phyloP scores from a whole-genome alignment of 108 stramenopile genomes.

The Heterococcus sp. region DNA sequence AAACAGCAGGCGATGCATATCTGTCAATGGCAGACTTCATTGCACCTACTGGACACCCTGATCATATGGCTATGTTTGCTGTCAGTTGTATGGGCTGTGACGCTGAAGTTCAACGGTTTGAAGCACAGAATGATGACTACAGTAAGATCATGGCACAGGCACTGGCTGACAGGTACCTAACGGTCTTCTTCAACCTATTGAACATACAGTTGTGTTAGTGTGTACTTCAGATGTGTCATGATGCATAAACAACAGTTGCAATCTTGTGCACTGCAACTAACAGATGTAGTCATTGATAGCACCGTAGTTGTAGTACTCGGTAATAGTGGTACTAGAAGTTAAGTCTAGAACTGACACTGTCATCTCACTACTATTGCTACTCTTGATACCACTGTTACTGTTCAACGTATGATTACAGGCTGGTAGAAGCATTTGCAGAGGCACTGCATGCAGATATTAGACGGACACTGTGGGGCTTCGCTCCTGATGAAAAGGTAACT shows the following conservation, averaged over 20 bases:
- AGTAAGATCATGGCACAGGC: conserved; percentile 97
- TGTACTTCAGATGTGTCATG: no score
- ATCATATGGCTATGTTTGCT: conserved; percentile 95
- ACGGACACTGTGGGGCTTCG: conserved; percentile 94
- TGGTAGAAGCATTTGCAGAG: conserved; percentile 99
- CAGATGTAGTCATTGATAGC: no score
- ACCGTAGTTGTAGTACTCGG: no score
- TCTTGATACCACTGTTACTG: no score
- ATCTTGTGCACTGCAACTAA: no score
- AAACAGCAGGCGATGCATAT: conserved; percentile 83
- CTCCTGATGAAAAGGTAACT: conserved; percentile 72
- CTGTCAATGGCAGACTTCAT: conserved; percentile 94
- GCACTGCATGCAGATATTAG: conserved; percentile 93
- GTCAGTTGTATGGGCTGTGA: conserved; percentile 95
- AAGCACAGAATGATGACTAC: conserved; percentile 93
- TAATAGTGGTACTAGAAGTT: no score
- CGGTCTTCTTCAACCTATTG: no score
- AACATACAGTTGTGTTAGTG: no score
- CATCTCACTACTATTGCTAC: no score
- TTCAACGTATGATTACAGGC: no score
- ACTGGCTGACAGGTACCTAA: not conserved
- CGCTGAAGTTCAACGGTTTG: conserved; percentile 64
- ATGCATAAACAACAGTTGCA: no score
- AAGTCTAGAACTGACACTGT: no score
- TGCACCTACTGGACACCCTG: conserved; percentile 87